Percentiles rank a stretch among this genome's conserved stretches.
Evolutionary conservation across 2,329 filamentous ascomycete species (phyloP).

Genomic region (Septoria petroselini): DNA sequence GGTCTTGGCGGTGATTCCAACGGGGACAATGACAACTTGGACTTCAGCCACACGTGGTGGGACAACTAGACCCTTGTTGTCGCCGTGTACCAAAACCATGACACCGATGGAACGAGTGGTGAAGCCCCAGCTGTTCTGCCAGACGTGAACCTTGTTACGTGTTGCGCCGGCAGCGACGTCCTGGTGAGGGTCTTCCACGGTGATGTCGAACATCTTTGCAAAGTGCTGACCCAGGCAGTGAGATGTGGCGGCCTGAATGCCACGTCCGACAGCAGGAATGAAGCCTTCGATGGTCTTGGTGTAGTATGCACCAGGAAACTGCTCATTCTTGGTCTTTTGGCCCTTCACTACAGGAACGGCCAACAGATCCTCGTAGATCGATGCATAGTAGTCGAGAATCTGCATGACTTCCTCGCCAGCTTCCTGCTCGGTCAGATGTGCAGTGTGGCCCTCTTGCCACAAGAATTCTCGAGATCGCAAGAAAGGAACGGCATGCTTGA

Average conservation of each 20-base stretch:
- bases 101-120: constrained; percentile 96
- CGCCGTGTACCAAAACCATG: constrained; percentile 97
- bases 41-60: constrained; percentile 85
- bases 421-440: constrained; percentile 78
- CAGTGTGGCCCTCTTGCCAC: constrained; percentile 96
- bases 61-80: constrained; percentile 91
- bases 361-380: constrained; percentile 87
- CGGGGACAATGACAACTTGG: constrained; percentile 84
- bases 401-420: constrained; percentile 84
- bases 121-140: constrained; percentile 99
- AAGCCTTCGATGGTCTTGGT: constrained; percentile 97
- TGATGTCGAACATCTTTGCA: constrained; percentile 98
- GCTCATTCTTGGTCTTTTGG: constrained; percentile 94
- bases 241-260: constrained; percentile 93
- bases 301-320: constrained; percentile 94
- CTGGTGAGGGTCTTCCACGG: constrained; percentile 80
- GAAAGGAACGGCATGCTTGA: constrained; percentile 85
- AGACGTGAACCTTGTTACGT: constrained; percentile 78
- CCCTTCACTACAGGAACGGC: constrained; percentile 94
- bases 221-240: constrained; percentile 97
- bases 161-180: constrained; percentile 63
- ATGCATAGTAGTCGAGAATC: constrained; percentile 89
- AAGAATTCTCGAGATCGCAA: constrained; percentile 90
- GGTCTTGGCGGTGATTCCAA: constrained; percentile 87
- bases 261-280: constrained; percentile 90